These are phyloP conservation scores for Jaltomata sinuosa DNA, from an alignment of 257 asterid genomes.

Conservation along the genomic window DNA sequence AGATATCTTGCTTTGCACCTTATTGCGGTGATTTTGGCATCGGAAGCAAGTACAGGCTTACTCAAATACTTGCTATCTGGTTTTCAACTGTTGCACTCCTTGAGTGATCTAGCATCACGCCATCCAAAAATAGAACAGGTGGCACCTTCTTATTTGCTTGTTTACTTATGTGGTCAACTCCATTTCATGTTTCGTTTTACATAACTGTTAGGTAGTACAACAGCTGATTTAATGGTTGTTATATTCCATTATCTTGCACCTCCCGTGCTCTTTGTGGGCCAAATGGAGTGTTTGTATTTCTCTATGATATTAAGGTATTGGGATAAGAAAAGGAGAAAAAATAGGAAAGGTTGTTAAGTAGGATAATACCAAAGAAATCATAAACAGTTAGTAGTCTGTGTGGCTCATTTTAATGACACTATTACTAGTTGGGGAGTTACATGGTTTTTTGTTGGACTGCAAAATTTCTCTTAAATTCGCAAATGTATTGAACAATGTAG, in stretches of 20 bases:
- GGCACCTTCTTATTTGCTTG: neutral
- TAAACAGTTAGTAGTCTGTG: neutral
- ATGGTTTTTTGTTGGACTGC: neutral
- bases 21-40: constrained; percentile 70
- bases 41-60: constrained; percentile 59
- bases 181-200: neutral
- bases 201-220: neutral
- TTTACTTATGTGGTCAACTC: neutral
- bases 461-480: neutral
- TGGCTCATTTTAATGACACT: neutral
- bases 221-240: neutral
- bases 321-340: neutral
- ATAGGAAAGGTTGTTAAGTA: neutral
- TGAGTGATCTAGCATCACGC: constrained; percentile 87
- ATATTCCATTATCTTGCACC: neutral
- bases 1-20: constrained; percentile 88
- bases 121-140: constrained; percentile 88
- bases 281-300: neutral
- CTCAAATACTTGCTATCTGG: constrained; percentile 89
- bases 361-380: neutral
- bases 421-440: neutral
- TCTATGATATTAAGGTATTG: neutral
- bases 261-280: neutral
- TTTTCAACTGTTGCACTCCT: constrained; percentile 69
- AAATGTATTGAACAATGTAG: neutral